Base-by-base conservation (phyloP, 2,329 filamentous ascomycete species). In the Phaeosphaeria sp. region DNA sequence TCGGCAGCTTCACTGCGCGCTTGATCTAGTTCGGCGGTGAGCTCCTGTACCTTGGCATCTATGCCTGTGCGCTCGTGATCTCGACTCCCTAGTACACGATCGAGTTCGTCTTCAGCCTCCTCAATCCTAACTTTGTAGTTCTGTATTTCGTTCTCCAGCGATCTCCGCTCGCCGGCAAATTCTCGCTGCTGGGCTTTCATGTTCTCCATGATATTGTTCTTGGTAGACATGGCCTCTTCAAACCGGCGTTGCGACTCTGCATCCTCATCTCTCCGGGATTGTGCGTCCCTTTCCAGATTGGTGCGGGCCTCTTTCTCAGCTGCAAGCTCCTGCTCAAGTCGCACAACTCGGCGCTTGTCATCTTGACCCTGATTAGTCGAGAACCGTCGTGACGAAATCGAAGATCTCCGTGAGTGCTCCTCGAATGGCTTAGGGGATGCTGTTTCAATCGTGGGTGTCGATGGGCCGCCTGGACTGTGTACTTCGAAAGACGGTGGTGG, bases 141-240 rank as follows among this genome's bases (percentile, higher is more conserved):
- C 66, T 88, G 89, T 56, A 95, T 88, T 73, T 98, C 93, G 17
- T 87, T 83, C 66, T 97, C 91, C 0, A 98, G 82, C 9, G 89
- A 90, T 69, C 91, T 92, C 40, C 95, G 87, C 76, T 98, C 94
- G 49, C 89, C 88, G 36, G 91, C 83, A 66, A 97, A 97, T 71
- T 98, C 95, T 24, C 87, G 88, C 77, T 97, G 92, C 64, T 96
- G 86, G 13, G 93, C 90, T 72, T 98, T 93, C 80, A 99, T 92
- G 71, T 99, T 99, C 64, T 92, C 90, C 78, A 99, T 88, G 9
- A 99, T 86, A 75, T 98, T 95, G 67, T 91, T 91, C 77, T 99
- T 99, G 1, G 91, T 97, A 2, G 92, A 93, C 67, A 95, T 92
- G 6, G 87, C 91, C 75, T 98, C 94, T 62, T 95, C 88, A 60